Percentiles rank a stretch among this genome's conserved stretches.
These are phyloP conservation scores for Naganishia friedmannii DNA, from an alignment of 768 basidiomycete genomes.

Conservation along the genomic window DNA sequence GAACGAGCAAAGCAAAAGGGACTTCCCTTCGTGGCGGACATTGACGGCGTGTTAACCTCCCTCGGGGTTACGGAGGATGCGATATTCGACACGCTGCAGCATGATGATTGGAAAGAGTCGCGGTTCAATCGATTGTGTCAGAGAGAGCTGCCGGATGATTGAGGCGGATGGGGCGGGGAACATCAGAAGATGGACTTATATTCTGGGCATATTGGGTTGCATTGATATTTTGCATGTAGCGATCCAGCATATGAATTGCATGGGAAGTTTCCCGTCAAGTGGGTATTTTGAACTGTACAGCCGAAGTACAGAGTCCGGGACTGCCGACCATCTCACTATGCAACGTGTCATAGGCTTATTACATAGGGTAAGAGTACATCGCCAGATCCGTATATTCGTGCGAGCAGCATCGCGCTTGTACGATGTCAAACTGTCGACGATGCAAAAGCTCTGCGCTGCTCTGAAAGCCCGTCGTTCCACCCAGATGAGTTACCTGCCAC, in stretches of 20 bases:
- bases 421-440: too few species aligned
- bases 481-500: neutral
- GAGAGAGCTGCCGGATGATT: conserved; percentile 49
- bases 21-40: conserved; percentile 39
- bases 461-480: too few species aligned
- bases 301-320: neutral
- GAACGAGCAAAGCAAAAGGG: conserved; percentile 47
- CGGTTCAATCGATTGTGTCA: conserved; percentile 45
- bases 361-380: neutral
- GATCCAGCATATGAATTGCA: neutral
- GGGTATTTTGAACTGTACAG: too few species aligned
- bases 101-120: conserved; percentile 49
- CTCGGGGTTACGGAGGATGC: conserved; percentile 46
- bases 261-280: neutral
- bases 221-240: neutral
- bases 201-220: neutral
- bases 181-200: neutral
- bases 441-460: too few species aligned
- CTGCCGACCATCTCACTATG: neutral
- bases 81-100: conserved; percentile 44
- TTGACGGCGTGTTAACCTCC: conserved; percentile 47
- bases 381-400: too few species aligned
- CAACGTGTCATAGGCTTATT: neutral
- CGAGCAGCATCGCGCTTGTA: too few species aligned
- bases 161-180: conserved; percentile 28